Conservation (phyloP, 768 basidiomycete genomes). For the Kwoniella dejecticola region DNA sequence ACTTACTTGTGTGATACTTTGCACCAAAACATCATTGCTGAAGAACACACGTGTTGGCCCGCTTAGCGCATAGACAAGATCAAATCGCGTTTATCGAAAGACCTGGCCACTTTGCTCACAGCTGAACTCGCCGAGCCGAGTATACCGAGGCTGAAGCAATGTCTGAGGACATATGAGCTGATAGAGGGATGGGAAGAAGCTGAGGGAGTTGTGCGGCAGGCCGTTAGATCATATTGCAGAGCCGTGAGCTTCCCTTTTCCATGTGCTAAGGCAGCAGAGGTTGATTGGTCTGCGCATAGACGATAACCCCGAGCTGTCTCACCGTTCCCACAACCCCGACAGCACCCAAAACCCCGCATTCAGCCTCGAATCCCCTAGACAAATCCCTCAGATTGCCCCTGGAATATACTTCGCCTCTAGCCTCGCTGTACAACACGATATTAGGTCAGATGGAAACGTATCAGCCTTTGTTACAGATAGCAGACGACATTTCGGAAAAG, state of each 20-base stretch:
- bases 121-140: conserved; percentile 59
- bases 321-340: conserved; percentile 71
- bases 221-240: conserved; percentile 73
- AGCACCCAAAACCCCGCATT: conserved; percentile 66
- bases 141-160: conserved; percentile 31
- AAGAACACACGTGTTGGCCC: background rate
- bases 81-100: conserved; percentile 77
- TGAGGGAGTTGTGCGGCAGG: conserved; percentile 76
- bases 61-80: conserved; percentile 78
- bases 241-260: conserved; percentile 62
- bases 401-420: conserved; percentile 64
- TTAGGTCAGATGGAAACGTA: conserved; percentile 62
- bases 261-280: background rate
- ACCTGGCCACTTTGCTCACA: conserved; percentile 80
- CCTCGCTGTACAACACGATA: conserved; percentile 76
- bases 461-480: conserved; percentile 59
- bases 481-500: conserved; percentile 39
- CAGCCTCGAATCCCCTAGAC: conserved; percentile 61
- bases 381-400: conserved; percentile 55
- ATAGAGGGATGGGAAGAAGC: conserved; percentile 83
- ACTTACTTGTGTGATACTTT: conserved; percentile 28
- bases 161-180: conserved; percentile 56
- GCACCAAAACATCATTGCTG: background rate
- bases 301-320: conserved; percentile 72
- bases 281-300: conserved; percentile 58